These are phyloP conservation scores for Chlamydomonas reinhardtii DNA, from an alignment of 163 green algal genomes.

Conservation along the genomic window DNA sequence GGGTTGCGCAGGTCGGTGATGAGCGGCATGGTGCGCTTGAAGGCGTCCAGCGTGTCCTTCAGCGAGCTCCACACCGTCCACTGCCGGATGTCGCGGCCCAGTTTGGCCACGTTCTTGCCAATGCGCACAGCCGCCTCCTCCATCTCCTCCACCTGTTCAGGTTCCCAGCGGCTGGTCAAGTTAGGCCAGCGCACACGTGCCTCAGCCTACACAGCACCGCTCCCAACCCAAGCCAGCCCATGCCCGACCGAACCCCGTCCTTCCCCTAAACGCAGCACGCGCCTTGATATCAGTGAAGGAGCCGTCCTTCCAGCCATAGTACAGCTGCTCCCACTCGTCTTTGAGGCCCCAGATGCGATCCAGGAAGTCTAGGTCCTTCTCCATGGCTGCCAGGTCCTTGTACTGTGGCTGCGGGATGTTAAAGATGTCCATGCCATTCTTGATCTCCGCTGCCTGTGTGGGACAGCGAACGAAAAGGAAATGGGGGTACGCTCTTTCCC, in stretches of 20 bases:
- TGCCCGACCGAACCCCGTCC: too few relatives aligned
- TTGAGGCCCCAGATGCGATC: slow-evolving; percentile 82
- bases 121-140: slow-evolving; percentile 81
- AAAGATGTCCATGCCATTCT: slow-evolving; percentile 93
- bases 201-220: too few relatives aligned
- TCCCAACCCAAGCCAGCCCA: too few relatives aligned
- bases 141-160: slow-evolving; percentile 82
- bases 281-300: slow-evolving; percentile 85
- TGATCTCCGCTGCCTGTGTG: slow-evolving; percentile 72
- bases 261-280: background rate
- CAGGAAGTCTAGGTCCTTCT: slow-evolving; percentile 83
- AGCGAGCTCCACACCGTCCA: slow-evolving; percentile 83
- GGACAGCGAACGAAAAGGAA: background rate
- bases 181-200: too few relatives aligned
- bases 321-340: slow-evolving; percentile 84
- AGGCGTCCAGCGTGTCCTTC: slow-evolving; percentile 85
- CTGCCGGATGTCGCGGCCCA: slow-evolving; percentile 85
- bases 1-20: slow-evolving; percentile 92
- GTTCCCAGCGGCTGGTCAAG: too few relatives aligned
- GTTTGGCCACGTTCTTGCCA: slow-evolving; percentile 79
- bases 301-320: slow-evolving; percentile 86
- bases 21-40: slow-evolving; percentile 93
- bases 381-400: slow-evolving; percentile 76
- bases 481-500: too few relatives aligned
- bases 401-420: slow-evolving; percentile 81